These are phyloP conservation scores for Aspergillus sclerotioniger DNA, from an alignment of 495 filamentous ascomycete genomes.

Conservation along the genomic window DNA sequence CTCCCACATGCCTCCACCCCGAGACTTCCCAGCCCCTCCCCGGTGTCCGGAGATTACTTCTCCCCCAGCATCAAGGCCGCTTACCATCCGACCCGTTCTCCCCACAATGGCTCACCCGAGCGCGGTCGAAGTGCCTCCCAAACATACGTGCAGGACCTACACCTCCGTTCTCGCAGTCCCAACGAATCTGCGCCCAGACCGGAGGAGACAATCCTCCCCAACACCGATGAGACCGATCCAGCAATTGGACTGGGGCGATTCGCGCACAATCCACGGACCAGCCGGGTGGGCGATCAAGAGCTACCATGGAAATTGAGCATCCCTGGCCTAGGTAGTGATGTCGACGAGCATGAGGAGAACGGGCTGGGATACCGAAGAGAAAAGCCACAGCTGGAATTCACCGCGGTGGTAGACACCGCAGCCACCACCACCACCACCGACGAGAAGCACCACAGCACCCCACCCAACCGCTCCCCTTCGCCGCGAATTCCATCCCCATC, in stretches of 20 bases:
- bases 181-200: slow-evolving; percentile 19
- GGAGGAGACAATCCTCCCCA: slow-evolving; percentile 17
- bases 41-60: slow-evolving; percentile 8
- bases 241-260: slow-evolving; percentile 28
- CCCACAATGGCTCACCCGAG: slow-evolving; percentile 5
- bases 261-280: slow-evolving; percentile 21
- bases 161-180: slow-evolving; percentile 29
- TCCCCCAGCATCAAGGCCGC: background rate
- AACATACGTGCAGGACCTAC: slow-evolving; percentile 25
- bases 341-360: slow-evolving; percentile 6
- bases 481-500: too few relatives aligned
- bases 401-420: too few relatives aligned
- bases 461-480: too few relatives aligned
- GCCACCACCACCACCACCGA: too few relatives aligned
- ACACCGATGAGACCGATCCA: slow-evolving; percentile 26
- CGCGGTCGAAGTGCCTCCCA: slow-evolving; percentile 20
- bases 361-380: background rate
- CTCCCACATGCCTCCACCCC: slow-evolving; percentile 8
- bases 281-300: slow-evolving; percentile 31
- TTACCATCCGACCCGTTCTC: slow-evolving; percentile 10
- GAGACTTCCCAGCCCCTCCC: slow-evolving; percentile 3
- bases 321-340: slow-evolving; percentile 17
- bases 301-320: slow-evolving; percentile 30
- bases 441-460: too few relatives aligned
- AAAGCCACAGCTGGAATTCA: too few relatives aligned